Evolutionary conservation across 1,284 basidiomycete genomes (phyloP).

Genomic region (Sanghuangporus weigelae): DNA sequence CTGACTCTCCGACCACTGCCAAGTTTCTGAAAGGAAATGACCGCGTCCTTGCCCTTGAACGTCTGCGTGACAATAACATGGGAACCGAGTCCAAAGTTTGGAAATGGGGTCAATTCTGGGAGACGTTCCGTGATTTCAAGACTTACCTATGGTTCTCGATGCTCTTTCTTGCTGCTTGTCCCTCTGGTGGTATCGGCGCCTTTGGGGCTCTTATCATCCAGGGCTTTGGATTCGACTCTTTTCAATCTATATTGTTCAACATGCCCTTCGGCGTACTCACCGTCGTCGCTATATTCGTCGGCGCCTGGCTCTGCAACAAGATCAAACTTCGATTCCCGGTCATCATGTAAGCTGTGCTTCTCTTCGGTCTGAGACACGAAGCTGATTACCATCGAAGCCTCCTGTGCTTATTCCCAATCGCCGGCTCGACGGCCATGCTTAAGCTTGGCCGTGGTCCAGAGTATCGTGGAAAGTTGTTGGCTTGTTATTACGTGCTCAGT

Average conservation of each 20-base stretch:
- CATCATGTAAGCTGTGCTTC: conserved; percentile 33
- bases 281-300: conserved; percentile 35
- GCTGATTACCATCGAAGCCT: conserved; percentile 22
- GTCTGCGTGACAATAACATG: conserved; percentile 37
- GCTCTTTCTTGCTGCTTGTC: conserved; percentile 38
- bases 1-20: conserved; percentile 15
- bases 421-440: conserved; percentile 1
- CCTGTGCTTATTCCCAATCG: conserved; percentile 6
- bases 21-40: conserved; percentile 8
- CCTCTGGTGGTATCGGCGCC: conserved; percentile 35
- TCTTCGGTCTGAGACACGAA: conserved; percentile 35
- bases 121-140: conserved; percentile 37
- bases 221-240: conserved; percentile 29
- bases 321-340: conserved; percentile 48
- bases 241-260: conserved; percentile 42
- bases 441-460: conserved; percentile 6
- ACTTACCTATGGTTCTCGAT: conserved; percentile 41
- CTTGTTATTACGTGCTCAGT: conserved; percentile 8
- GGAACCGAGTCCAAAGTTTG: conserved; percentile 40
- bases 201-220: conserved; percentile 42
- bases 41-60: conserved; percentile 36
- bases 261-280: conserved; percentile 45
- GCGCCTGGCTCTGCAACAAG: conserved; percentile 38
- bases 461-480: conserved; percentile 1
- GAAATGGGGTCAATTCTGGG: conserved; percentile 42